These are phyloP conservation scores for Sequoia sempervirens DNA, from an alignment of 75 land plant genomes.

Conservation along the genomic window DNA sequence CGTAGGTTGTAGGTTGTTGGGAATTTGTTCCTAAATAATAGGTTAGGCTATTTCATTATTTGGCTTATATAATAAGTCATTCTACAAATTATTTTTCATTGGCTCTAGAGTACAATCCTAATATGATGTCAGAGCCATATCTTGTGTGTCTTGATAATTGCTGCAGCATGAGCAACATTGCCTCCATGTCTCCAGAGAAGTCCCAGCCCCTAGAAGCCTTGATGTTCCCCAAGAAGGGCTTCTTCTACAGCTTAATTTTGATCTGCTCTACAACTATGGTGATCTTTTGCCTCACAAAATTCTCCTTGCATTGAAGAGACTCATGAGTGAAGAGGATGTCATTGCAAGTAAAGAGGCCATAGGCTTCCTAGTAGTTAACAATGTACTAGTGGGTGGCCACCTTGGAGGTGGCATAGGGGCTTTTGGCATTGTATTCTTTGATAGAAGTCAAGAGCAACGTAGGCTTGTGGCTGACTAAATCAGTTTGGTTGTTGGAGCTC, in stretches of 20 bases:
- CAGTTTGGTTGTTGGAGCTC: no score
- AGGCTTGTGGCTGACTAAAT: no score
- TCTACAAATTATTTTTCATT: no score
- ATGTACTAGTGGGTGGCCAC: constrained; percentile 96
- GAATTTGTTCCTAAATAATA: no score
- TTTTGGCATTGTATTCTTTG: constrained; percentile 38
- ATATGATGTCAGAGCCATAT: no score
- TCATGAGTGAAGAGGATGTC: constrained; percentile 96
- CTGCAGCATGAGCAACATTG: constrained; percentile 99
- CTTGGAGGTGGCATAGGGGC: constrained; percentile 89
- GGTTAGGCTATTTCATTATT: no score
- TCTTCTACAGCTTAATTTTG: constrained; percentile 80
- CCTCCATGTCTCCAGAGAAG: constrained; percentile 92
- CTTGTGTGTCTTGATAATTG: constrained; percentile 15
- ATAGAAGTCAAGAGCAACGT: no score
- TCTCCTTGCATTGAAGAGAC: constrained; percentile 83
- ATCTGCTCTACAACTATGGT: constrained; percentile 88
- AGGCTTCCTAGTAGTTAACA: constrained; percentile 91
- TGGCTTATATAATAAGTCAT: no score
- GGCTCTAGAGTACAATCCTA: no score
- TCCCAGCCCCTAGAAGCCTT: constrained; percentile 92
- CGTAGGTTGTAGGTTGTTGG: no score
- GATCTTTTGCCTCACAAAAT: constrained; percentile 91
- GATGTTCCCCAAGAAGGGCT: constrained; percentile 81
- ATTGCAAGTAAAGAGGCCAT: constrained; percentile 81